Evolutionary conservation across 768 basidiomycete species (phyloP), one percentile per base, ranked within the genome.

Genomic region (Mycena crocata): DNA sequence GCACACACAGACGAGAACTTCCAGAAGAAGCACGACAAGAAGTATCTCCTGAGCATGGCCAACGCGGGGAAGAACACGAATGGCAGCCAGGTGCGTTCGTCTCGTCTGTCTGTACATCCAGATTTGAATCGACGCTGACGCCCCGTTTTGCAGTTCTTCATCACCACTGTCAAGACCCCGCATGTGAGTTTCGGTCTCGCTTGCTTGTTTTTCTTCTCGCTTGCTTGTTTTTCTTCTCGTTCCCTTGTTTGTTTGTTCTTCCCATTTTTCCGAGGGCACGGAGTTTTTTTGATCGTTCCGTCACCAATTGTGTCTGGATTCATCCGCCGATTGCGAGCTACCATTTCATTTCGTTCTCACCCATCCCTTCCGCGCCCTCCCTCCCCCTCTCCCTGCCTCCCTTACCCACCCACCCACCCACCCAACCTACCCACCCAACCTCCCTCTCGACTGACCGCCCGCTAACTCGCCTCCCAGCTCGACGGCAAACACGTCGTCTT

Each of bases 401-500:
- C n/a, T n/a, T n/a, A n/a, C n/a, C n/a, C n/a, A n/a, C n/a, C n/a
- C n/a, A n/a, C n/a, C n/a, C n/a, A n/a, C n/a, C n/a, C n/a, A n/a
- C n/a, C n/a, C n/a, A n/a, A n/a, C n/a, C n/a, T n/a, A n/a, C n/a
- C n/a, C n/a, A n/a, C n/a, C n/a, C n/a, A n/a, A n/a, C n/a, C n/a
- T n/a, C n/a, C n/a, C n/a, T n/a, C n/a, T n/a, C n/a, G n/a, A n/a
- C n/a, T n/a, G n/a, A n/a, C n/a, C n/a, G n/a, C 13, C 24, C n/a
- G 5, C 42, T 44, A 7, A 21, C 17, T 23, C n/a, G 15, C n/a
- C 5, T 79, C 82, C 37, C 94, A 92, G 93, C 88, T 96, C 63
- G 93, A 96, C 75, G 91, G 90, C 62, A 86, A 85, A 62, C 91
- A 95, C 79, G 92, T 94, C 79, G 94, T 96, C 48, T 96, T 96